Evolutionary conservation across 1,284 basidiomycete genomes (phyloP), one percentile per base, ranked within the genome.

Genomic region (Ganoderma sinense): DNA sequence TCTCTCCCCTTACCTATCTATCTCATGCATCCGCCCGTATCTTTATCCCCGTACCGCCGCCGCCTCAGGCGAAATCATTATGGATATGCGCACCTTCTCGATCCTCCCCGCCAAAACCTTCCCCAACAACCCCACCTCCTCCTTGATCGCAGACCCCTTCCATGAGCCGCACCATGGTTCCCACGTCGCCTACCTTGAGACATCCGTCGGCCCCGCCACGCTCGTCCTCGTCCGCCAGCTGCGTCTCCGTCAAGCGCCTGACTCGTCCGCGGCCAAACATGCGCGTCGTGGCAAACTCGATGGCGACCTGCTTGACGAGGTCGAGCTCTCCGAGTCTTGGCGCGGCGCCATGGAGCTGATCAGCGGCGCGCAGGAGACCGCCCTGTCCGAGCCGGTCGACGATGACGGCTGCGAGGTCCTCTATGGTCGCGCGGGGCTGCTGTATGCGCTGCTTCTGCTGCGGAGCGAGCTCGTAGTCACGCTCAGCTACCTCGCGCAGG

Each of bases 341-440:
- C 66, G 71, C 16, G 41, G 68, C 26, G 78, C 78, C 55, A 68
- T 71, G 3, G 71, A 70, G 20, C 60, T 77, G 20, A 66, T 81
- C 36, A 60, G 58, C n/a, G 65, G 64, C 13, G 79, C 80, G 0
- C 31, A 79, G 2, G 71, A 75, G n/a, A 61, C 75, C 23, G 76
- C 75, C 4, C 26, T 69, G 1, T 61, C 58, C 3, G 77, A 74
- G 45, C 60, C 61, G 29, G 43, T 73, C 8, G 73, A 73, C 62
- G 80, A 80, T 26, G 86, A 84, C 67, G 85, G 84, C 16, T 88
- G 86, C 73, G 88, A 89, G 74, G 83, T 88, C 13, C 80, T 89
- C 6, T 89, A 88, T 73, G 88, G 87, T 0, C 86, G 87, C 45
- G 87, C 87, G 20, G 88, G 88, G 6, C 76, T 89, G 29, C 80